Conservation (phyloP, 2,329 filamentous ascomycete genomes). For the Tolypocladium tropicale region DNA sequence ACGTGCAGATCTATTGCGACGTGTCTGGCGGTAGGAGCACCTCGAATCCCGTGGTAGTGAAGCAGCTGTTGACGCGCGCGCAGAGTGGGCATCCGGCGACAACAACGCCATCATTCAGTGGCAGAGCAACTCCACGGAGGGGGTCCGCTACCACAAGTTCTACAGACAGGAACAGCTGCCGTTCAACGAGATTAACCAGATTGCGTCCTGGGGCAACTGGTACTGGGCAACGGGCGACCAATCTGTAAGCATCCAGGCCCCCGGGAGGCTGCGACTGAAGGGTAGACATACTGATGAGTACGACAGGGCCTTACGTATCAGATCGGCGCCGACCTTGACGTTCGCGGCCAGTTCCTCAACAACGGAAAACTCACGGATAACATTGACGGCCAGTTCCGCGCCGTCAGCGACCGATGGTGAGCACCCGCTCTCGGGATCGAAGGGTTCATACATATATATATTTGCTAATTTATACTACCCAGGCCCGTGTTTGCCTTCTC, state of each 20-base stretch:
- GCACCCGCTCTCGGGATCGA: constrained; percentile 10
- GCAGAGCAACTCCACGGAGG: constrained; percentile 41
- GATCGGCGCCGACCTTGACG: constrained; percentile 53
- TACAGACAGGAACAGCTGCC: constrained; percentile 48
- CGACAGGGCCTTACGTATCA: constrained; percentile 49
- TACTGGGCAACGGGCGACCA: constrained; percentile 59
- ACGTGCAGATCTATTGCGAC: constrained; percentile 63
- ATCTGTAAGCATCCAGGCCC: background rate
- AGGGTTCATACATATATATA: background rate
- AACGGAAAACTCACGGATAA: constrained; percentile 53
- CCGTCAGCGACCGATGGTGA: constrained; percentile 23
- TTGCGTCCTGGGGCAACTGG: constrained; percentile 73
- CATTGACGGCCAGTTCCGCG: constrained; percentile 51
- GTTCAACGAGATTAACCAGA: constrained; percentile 59
- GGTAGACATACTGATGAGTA: background rate
- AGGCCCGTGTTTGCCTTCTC: constrained; percentile 74
- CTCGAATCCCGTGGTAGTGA: background rate
- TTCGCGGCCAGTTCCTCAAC: constrained; percentile 56
- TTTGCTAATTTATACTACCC: background rate
- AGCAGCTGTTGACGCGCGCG: background rate
- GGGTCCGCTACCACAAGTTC: constrained; percentile 55
- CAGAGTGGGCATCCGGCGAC: constrained; percentile 66
- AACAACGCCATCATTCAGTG: constrained; percentile 45
- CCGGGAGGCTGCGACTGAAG: background rate
- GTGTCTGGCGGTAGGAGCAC: constrained; percentile 36